Conservation (phyloP, 2,329 filamentous ascomycete species). For the Sporothrix dimorphospora region DNA sequence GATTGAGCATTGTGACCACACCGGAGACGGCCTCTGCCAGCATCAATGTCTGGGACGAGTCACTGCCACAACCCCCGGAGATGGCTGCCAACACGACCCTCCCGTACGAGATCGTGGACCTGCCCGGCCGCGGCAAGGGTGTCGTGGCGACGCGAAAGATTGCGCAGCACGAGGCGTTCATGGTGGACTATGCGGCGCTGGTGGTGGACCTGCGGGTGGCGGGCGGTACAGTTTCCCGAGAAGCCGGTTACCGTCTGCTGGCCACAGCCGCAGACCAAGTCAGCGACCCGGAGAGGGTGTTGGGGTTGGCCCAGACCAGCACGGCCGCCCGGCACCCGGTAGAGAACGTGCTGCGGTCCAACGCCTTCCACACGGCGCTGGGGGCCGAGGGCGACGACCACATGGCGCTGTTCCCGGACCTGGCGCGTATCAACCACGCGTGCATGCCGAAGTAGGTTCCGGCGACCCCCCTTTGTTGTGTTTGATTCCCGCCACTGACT, state of each 20-base stretch:
- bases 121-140: constrained; percentile 42
- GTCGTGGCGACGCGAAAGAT: constrained; percentile 42
- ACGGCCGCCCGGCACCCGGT: constrained; percentile 38
- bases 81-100: not conserved
- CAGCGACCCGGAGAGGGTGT: constrained; percentile 35
- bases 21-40: constrained; percentile 41
- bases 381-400: constrained; percentile 32
- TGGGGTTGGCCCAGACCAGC: constrained; percentile 39
- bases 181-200: constrained; percentile 43
- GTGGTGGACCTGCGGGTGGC: constrained; percentile 42
- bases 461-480: too few relatives aligned
- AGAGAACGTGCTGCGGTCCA: constrained; percentile 44
- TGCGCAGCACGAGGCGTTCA: constrained; percentile 41
- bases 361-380: constrained; percentile 41
- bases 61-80: not conserved
- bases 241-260: constrained; percentile 39
- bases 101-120: constrained; percentile 40
- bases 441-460: constrained; percentile 43
- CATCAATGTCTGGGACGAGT: constrained; percentile 38
- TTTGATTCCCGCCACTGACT: not conserved
- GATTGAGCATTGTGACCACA: constrained; percentile 43
- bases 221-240: constrained; percentile 34
- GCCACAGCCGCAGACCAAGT: constrained; percentile 40
- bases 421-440: constrained; percentile 41
- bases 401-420: constrained; percentile 33